phyloP scores from a whole-genome alignment of 768 basidiomycete genomes.

The Lactarius psammicola region DNA sequence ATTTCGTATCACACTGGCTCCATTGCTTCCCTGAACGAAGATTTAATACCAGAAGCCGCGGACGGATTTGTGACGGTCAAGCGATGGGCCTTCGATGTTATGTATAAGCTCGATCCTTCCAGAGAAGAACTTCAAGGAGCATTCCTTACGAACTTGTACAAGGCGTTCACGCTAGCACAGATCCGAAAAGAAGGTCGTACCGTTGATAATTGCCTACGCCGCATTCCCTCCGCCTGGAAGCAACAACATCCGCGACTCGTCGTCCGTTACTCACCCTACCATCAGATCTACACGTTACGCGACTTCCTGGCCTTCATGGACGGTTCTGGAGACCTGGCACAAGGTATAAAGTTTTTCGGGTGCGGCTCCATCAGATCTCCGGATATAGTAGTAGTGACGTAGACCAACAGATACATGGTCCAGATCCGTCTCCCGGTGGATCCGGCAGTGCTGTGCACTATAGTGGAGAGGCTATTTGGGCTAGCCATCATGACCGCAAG shows the following conservation, averaged over 20 bases:
- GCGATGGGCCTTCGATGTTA: slow-evolving; percentile 46
- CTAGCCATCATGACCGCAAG: slow-evolving; percentile 40
- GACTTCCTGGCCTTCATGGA: slow-evolving; percentile 18
- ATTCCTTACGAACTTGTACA: slow-evolving; percentile 45
- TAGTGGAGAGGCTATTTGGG: slow-evolving; percentile 49
- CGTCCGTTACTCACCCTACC: not conserved
- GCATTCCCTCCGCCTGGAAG: slow-evolving; percentile 7
- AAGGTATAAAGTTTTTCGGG: slow-evolving; percentile 39
- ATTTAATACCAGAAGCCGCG: slow-evolving; percentile 41
- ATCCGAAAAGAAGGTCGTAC: slow-evolving; percentile 17
- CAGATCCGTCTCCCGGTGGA: slow-evolving; percentile 42
- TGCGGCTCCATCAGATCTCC: not conserved
- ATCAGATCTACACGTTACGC: not conserved
- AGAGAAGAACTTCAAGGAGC: not conserved
- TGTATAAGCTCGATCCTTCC: slow-evolving; percentile 38
- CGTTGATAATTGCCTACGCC: not conserved
- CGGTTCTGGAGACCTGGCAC: slow-evolving; percentile 39
- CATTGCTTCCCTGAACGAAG: slow-evolving; percentile 36
- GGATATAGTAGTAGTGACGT: not conserved
- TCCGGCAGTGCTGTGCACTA: slow-evolving; percentile 50
- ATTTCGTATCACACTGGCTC: slow-evolving; percentile 47
- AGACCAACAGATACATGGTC: slow-evolving; percentile 46
- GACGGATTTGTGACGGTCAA: slow-evolving; percentile 40
- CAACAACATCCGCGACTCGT: slow-evolving; percentile 17
- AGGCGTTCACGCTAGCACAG: slow-evolving; percentile 37